Evolutionary conservation across 208 protist genomes (phyloP).

Genomic region (Leishmania tarentolae): DNA sequence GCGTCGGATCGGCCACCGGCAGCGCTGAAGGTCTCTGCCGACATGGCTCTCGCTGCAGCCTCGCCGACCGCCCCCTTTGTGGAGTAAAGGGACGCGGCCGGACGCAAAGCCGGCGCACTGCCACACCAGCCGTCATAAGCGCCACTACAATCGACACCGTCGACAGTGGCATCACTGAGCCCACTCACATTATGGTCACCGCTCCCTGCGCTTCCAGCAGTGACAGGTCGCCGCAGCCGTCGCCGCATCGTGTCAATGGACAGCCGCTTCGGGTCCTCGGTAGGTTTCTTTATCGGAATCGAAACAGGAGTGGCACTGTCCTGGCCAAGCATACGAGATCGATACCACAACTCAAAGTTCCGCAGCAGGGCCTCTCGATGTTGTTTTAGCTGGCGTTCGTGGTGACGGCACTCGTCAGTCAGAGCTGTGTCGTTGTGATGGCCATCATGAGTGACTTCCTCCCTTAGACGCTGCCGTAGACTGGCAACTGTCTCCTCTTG

Average conservation of each 20-base stretch:
- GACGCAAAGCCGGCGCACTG: neutral
- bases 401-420: neutral
- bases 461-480: neutral
- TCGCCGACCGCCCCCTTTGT: neutral
- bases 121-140: neutral
- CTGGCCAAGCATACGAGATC: neutral
- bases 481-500: constrained; percentile 7
- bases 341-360: constrained; percentile 27
- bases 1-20: neutral
- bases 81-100: neutral
- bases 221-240: neutral
- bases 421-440: neutral
- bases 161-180: neutral
- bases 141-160: neutral
- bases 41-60: neutral
- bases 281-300: neutral
- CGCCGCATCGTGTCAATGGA: constrained; percentile 5
- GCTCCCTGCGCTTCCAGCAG: neutral
- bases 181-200: neutral
- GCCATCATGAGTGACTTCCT: neutral
- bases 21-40: neutral
- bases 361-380: constrained; percentile 22
- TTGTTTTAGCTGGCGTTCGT: constrained; percentile 8
- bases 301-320: neutral
- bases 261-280: neutral